These are phyloP conservation scores for Macrocybe gigantea DNA, from an alignment of 768 basidiomycete genomes.

Conservation along the genomic window DNA sequence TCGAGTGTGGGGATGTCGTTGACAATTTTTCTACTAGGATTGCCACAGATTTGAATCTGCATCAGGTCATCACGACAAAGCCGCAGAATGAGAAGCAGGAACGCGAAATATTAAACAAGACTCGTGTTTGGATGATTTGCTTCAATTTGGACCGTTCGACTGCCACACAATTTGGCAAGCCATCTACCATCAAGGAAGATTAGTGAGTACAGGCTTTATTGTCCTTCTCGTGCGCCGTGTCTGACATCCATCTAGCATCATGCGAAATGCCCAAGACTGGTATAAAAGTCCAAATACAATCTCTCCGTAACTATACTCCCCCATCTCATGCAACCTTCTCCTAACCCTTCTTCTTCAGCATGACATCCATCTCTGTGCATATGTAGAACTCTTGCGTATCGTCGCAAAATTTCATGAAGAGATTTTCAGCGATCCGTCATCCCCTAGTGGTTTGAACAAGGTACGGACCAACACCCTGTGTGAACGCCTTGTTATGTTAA, in stretches of 20 bases:
- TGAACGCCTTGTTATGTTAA: conserved; percentile 4
- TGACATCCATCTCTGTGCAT: conserved; percentile 72
- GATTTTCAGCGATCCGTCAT: conserved; percentile 65
- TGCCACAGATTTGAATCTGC: conserved; percentile 86
- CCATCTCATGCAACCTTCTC: background rate
- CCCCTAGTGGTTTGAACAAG: conserved; percentile 67
- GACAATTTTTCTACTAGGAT: conserved; percentile 38
- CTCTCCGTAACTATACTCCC: conserved; percentile 34
- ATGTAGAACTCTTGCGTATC: conserved; percentile 63
- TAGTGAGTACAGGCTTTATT: conserved; percentile 37
- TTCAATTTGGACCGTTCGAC: conserved; percentile 86
- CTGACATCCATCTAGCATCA: conserved; percentile 35
- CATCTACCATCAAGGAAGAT: conserved; percentile 84
- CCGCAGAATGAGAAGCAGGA: conserved; percentile 72
- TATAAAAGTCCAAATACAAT: conserved; percentile 66
- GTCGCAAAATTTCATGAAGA: conserved; percentile 73
- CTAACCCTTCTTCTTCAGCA: conserved; percentile 35
- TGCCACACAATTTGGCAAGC: conserved; percentile 86
- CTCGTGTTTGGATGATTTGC: conserved; percentile 87
- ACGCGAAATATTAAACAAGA: conserved; percentile 79
- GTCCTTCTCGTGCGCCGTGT: background rate
- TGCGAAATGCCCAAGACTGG: conserved; percentile 70
- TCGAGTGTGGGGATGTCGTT: background rate
- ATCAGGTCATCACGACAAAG: conserved; percentile 54
- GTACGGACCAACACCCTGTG: conserved; percentile 22